phyloP scores from a whole-genome alignment of 2,329 filamentous ascomycete genomes.

The Acephala macrosclerotiorum region DNA sequence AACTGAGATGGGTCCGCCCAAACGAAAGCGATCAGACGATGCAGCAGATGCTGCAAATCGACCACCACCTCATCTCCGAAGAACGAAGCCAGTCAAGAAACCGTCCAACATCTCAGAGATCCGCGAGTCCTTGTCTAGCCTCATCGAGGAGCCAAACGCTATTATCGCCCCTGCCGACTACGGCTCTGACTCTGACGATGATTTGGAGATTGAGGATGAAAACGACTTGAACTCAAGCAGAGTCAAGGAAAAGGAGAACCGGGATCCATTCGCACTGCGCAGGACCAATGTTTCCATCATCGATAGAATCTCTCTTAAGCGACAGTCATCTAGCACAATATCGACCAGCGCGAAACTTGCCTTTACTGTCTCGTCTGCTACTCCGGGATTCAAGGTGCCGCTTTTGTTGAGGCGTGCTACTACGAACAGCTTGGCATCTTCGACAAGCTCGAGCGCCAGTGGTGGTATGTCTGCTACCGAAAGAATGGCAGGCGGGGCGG shows the following conservation, averaged over 20 bases:
- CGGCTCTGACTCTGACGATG: slow-evolving; percentile 61
- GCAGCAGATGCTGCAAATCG: slow-evolving; percentile 54
- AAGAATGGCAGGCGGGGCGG: slow-evolving; percentile 48
- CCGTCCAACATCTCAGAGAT: slow-evolving; percentile 82
- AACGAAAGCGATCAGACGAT: slow-evolving; percentile 50
- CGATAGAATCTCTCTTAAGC: slow-evolving; percentile 77
- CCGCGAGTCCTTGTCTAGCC: slow-evolving; percentile 80
- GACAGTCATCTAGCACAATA: slow-evolving; percentile 52
- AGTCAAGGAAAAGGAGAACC: slow-evolving; percentile 42
- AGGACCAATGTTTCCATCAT: slow-evolving; percentile 61
- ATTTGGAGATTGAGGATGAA: slow-evolving; percentile 60
- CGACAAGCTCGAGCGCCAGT: slow-evolving; percentile 41
- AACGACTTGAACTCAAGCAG: slow-evolving; percentile 46
- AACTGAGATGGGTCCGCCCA: slow-evolving; percentile 42
- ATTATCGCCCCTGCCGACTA: slow-evolving; percentile 54
- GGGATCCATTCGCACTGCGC: slow-evolving; percentile 43
- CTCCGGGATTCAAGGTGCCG: slow-evolving; percentile 69
- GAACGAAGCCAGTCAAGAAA: slow-evolving; percentile 67
- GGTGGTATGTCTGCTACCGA: slow-evolving; percentile 39
- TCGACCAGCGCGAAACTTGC: slow-evolving; percentile 56
- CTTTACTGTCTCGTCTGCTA: slow-evolving; percentile 55
- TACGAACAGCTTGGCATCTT: slow-evolving; percentile 57
- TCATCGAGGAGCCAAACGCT: slow-evolving; percentile 74
- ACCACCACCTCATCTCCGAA: slow-evolving; percentile 66
- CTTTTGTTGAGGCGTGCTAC: slow-evolving; percentile 77